Percentiles rank a stretch among this genome's conserved stretches.
Evolutionary conservation across 2,329 filamentous ascomycete genomes (phyloP).

Genomic region (Chalaropsis thielavioides): DNA sequence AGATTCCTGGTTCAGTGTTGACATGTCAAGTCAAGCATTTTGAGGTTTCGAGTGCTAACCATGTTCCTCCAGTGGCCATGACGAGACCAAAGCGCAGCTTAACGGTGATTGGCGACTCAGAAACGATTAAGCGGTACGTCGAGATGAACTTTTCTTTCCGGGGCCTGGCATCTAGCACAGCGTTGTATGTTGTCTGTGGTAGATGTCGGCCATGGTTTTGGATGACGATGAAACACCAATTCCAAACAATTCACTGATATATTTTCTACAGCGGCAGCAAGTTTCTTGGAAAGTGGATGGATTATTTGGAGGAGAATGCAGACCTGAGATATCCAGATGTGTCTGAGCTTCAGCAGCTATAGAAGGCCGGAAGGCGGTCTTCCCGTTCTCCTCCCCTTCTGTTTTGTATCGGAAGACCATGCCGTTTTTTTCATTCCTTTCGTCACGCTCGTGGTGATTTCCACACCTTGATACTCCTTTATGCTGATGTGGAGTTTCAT

Average conservation of each 20-base stretch:
- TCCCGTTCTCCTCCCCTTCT: not conserved
- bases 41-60: constrained; percentile 3
- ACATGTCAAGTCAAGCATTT: not conserved
- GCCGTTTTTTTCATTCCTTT: not conserved
- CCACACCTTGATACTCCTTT: not conserved
- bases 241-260: not conserved
- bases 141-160: not conserved
- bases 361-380: not conserved
- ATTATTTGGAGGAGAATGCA: constrained; percentile 72
- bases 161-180: not conserved
- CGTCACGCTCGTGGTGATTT: not conserved
- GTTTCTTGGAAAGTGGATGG: constrained; percentile 87
- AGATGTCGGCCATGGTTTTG: not conserved
- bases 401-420: not conserved
- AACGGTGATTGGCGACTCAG: constrained; percentile 83
- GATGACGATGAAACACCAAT: not conserved
- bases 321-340: constrained; percentile 79
- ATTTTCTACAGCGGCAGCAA: constrained; percentile 50
- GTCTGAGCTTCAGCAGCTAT: constrained; percentile 24
- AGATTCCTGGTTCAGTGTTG: constrained; percentile 23
- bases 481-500: not conserved
- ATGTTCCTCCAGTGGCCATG: constrained; percentile 68
- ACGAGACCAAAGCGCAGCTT: constrained; percentile 83
- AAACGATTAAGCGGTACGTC: constrained; percentile 76
- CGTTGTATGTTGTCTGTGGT: not conserved